Evolutionary conservation across 257 asterid genomes (phyloP), one percentile per base, ranked within the genome.

Genomic region (Solanum raphanifolium): DNA sequence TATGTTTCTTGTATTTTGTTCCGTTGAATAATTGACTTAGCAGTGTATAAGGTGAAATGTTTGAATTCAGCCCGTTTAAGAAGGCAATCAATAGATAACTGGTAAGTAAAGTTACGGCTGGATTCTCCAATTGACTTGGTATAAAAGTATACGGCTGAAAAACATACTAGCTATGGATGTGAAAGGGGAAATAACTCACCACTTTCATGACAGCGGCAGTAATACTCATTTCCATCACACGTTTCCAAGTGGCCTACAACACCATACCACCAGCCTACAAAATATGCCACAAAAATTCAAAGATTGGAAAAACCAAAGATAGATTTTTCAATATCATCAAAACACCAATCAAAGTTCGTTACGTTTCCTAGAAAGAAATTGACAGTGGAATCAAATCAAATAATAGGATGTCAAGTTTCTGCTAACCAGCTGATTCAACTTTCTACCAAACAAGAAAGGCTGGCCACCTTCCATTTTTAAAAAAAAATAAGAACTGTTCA

Each of bases 251-350:
- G 99, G 87, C 98, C 98, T 86, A 95, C 98, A 86, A 96, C 92
- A 55, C 99, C 98, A 91, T 95, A 96, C 98, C 98, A 95, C 99
- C 99, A 96, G 85, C 98, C 98, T 96, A 93, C 86, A 90, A 86
- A 88, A 88, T 69, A 86, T 39, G 39, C 65, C 85, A 90, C 87
- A 84, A 75, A 83, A 87, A 92, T 74, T 85, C 82, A 88, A 87
- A 85, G 55, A 87, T 34, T 90, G n/a, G 43, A 73, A 83, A 23
- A 72, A 62, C 69, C 52, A 85, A 48, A 76, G n/a, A 83, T 71
- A 87, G 87, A 90, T 86, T 87, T 84, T 90, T 86, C 86, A 91
- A 83, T 88, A 88, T 87, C 88, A 65, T 65, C 38, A 71, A 43
- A 66, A 55, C 7, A 65, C 66, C 46, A 66, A 88, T 83, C 86